phyloP scores from a whole-genome alignment of 208 protist species.

The Acanthamoeba royreba region DNA sequence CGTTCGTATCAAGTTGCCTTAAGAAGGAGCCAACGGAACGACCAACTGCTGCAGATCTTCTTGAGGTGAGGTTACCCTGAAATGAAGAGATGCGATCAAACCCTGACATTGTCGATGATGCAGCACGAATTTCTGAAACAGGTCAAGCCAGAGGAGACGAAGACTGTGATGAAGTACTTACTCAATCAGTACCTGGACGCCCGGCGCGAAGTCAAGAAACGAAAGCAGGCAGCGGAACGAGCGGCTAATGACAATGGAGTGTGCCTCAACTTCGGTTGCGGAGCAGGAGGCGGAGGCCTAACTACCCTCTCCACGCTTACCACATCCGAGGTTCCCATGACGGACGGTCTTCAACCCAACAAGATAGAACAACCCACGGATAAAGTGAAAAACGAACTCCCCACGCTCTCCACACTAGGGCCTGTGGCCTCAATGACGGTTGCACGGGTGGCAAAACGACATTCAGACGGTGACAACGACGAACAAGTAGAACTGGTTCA shows the following conservation, averaged over 20 bases:
- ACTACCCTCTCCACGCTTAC: background rate
- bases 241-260: background rate
- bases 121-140: background rate
- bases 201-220: background rate
- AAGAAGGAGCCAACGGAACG: constrained; percentile 59
- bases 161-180: background rate
- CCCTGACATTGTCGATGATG: background rate
- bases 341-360: too few relatives aligned
- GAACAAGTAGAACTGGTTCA: background rate
- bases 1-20: constrained; percentile 65
- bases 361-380: too few relatives aligned
- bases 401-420: too few relatives aligned
- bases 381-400: too few relatives aligned
- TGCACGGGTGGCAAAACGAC: too few relatives aligned
- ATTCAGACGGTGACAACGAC: background rate
- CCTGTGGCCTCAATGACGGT: too few relatives aligned
- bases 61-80: background rate
- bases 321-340: too few relatives aligned
- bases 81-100: background rate
- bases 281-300: background rate
- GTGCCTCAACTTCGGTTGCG: background rate
- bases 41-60: constrained; percentile 41
- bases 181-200: background rate
- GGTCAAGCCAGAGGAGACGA: background rate
- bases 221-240: background rate